Base-by-base conservation (phyloP, 2,329 filamentous ascomycete genomes). In the Biscogniauxia marginata region DNA sequence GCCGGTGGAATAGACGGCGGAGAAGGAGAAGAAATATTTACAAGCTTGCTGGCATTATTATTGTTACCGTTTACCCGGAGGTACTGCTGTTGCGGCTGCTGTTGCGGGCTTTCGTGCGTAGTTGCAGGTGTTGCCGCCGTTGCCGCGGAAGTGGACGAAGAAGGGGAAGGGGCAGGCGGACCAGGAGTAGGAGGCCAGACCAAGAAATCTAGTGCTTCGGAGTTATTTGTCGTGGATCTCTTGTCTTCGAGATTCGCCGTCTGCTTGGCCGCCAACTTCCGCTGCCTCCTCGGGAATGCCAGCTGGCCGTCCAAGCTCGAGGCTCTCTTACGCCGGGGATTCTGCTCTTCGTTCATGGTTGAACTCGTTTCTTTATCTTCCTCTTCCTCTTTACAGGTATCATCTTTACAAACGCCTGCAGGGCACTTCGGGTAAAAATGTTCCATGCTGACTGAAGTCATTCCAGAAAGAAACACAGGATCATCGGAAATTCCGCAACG, bases 1-100 rank as follows among this genome's bases (percentile, higher is more conserved):
- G 21, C 18, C 18, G 56, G 21, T 18, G 55, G 54, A 55, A 11
- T 47, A 19, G 6, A 48, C 50, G 16, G 24, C 21, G 18, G 48
- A 54, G 16, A 44, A 30, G 34, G 45, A 22, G 16, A 20, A 13
- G 48, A 46, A 18, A 39, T 16, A n/a, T 39, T 9, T 6, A 16
- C n/a, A n/a, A n/a, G 30, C 13, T n/a, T 11, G 30, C 30, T 39
- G 13, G 30, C n/a, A n/a, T n/a, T 39, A 13, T 46, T 20, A 18
- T 21, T 21, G 18, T 46, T 16, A 39, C 30, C 9, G 30, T 39
- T 39, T 4, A n/a, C n/a, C n/a, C n/a, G n/a, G n/a, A n/a, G n/a
- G n/a, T n/a, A n/a, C n/a, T n/a, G n/a, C n/a, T n/a, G n/a, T n/a
- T n/a, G n/a, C n/a, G n/a, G n/a, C n/a, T n/a, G n/a, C n/a, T n/a